Base-by-base conservation (phyloP, 805 yeast species). In the Nakazawaea populi region DNA sequence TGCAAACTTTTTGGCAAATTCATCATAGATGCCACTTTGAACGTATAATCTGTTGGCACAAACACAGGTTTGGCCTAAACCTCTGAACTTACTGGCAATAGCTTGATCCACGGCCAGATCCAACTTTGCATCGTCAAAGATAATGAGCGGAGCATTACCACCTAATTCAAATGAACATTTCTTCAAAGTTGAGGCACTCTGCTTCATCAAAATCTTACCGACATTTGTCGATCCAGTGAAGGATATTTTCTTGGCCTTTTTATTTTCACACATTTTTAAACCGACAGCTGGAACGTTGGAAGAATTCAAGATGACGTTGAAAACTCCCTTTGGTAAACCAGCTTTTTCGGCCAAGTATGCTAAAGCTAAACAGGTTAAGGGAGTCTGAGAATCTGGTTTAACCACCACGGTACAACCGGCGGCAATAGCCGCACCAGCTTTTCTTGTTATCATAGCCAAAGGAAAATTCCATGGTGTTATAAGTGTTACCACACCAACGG, bases 381-480 rank as follows among this genome's bases (percentile, higher is more conserved):
- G 94, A 31, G 94, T 87, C 60, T 83, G 88, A 3, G 77, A 69
- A 18, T 89, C 92, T 2, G 94, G 94, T 67, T 86, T 87, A 58
- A 87, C 73, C 10, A 87, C 88, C 2, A 84, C 70, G 5, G 92
- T 80, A 66, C 92, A 86, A 2, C 94, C 95, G 14, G 87, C 87
- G 24, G 94, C 91, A 34, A 84, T 60, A 3, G 89, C 89, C 31
- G 92, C 90, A 30, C 86, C 91, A 49, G 82, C 68, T 61, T 85
- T 85, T 57, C 90, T 71, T 6, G 89, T 75, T 55, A 84, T 82
- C 91, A 85, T 85, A 4, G 91, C 88, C 32, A 81, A 68, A 4
- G 95, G 95, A 67, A 87, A 87, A 66, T 87, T 87, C 94, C 94
- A 87, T 5, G 94, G 94, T 4, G 92, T 84, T 58, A 87, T 65